Evolutionary conservation across 2,329 filamentous ascomycete genomes (phyloP).

Genomic region (Verticillium nonalfalfae): DNA sequence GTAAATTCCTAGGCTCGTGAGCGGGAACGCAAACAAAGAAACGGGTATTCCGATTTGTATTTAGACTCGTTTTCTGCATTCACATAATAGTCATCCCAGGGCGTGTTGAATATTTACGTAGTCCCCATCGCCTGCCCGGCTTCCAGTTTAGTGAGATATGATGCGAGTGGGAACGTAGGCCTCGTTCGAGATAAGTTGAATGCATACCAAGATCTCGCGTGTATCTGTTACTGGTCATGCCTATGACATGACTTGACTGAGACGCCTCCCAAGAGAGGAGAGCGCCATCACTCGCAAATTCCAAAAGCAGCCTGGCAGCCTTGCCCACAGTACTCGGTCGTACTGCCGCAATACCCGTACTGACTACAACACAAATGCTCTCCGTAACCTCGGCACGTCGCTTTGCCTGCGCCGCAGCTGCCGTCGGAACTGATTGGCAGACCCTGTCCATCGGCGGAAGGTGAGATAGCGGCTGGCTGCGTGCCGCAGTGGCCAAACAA

Average conservation of each 20-base stretch:
- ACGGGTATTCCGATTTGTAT: background rate
- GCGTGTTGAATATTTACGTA: no score
- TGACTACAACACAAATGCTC: constrained; percentile 12
- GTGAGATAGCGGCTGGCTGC: background rate
- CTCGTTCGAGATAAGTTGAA: background rate
- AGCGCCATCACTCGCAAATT: constrained; percentile 6
- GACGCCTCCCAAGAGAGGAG: background rate
- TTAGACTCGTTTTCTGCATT: background rate
- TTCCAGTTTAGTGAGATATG: no score
- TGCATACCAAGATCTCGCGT: background rate
- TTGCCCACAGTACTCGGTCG: constrained; percentile 7
- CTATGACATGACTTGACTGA: background rate
- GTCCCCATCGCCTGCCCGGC: no score
- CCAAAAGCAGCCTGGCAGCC: constrained; percentile 12
- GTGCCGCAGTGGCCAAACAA: constrained; percentile 10
- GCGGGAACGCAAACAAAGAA: background rate
- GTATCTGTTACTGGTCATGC: background rate
- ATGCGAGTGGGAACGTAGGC: no score
- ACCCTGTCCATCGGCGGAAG: background rate
- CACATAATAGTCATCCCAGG: background rate
- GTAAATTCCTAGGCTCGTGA: no score
- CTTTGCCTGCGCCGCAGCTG: constrained; percentile 6
- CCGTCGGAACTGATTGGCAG: constrained; percentile 8
- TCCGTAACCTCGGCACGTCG: constrained; percentile 9
- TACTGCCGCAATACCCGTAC: constrained; percentile 13